Conservation (phyloP, 2,329 filamentous ascomycete species). For the Cladosporium sp. region DNA sequence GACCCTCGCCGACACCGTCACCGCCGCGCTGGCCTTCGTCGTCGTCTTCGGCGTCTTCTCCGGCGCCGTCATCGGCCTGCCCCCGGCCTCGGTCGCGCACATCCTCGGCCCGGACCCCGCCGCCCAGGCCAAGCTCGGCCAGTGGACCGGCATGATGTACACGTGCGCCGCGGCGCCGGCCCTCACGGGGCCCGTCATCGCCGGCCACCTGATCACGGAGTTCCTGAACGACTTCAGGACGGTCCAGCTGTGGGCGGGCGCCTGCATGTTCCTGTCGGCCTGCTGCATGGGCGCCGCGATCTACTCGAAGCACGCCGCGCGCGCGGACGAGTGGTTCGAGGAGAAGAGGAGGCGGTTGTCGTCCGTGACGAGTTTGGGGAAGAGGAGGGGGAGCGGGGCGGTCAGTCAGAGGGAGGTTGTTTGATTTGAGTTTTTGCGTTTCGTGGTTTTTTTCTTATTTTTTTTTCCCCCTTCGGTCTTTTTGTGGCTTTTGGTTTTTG, state of each 20-base stretch:
- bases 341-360: slow-evolving; percentile 3
- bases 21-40: slow-evolving; percentile 41
- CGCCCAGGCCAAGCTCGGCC: slow-evolving; percentile 38
- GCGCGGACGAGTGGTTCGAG: slow-evolving; percentile 1
- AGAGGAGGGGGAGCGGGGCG: slow-evolving; percentile 1
- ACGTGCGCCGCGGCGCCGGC: slow-evolving; percentile 39
- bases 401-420: slow-evolving; percentile 7
- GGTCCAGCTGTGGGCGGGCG: slow-evolving; percentile 44
- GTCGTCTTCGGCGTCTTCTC: slow-evolving; percentile 44
- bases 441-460: not conserved
- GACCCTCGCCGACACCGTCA: slow-evolving; percentile 34
- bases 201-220: slow-evolving; percentile 39
- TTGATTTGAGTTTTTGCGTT: not conserved
- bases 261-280: slow-evolving; percentile 36
- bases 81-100: slow-evolving; percentile 44
- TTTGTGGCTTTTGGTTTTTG: not conserved
- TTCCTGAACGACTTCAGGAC: slow-evolving; percentile 37
- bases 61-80: slow-evolving; percentile 45
- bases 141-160: slow-evolving; percentile 51
- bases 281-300: slow-evolving; percentile 32
- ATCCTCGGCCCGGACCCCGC: slow-evolving; percentile 33
- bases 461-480: not conserved
- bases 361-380: slow-evolving; percentile 4
- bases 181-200: slow-evolving; percentile 43
- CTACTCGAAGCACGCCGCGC: slow-evolving; percentile 5